Base-by-base conservation (phyloP, 108 stramenopile species). In the Cyclotella sp. region DNA sequence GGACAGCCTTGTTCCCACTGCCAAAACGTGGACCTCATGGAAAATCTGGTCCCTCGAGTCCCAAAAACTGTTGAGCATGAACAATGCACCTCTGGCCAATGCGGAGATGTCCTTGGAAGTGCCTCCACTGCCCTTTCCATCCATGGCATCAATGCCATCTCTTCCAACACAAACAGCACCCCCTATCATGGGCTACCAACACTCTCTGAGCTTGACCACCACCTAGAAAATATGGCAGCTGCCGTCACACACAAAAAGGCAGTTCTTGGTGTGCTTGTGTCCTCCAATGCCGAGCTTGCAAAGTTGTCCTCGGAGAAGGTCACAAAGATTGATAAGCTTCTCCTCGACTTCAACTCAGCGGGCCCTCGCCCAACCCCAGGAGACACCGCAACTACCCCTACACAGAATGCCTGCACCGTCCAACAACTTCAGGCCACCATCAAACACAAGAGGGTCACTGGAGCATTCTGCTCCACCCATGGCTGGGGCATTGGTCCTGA, bases 401-500 rank as follows among this genome's bases (percentile, higher is more conserved):
- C n/a, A 24, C 3, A 21, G 11, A 12, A 12, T 2, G 1, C 11
- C 22, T 5, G 11, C 55, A 55, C 5, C 11, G 3, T 24, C 1
- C 3, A 24, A 0, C 55, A 24, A 12, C 55, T 55, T 2, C 55
- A 22, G 1, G 22, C 55, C 2, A 22, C 55, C 22, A 24, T 19
- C 22, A 55, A 55, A 8, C 11, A 24, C 55, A 55, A 9, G 24
- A 24, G 55, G 55, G 19, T 12, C 1, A 7, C 55, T 2, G 55
- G 55, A 12, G 55, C 13, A 7, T 55, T 55, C 55, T 55, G 55
- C 55, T 55, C 55, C 55, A 24, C 55, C 55, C 55, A 55, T 24
- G 55, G 55, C 24, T 55, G 24, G 19, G 55, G 55, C n/a, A 22
- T 55, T 3, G 8, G 22, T 2, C 13, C 55, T 22, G 55, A 8